Percentiles rank a stretch among this genome's conserved stretches.
Evolutionary conservation across 805 yeast species (phyloP).

Genomic region (Yueomyces sinensis): DNA sequence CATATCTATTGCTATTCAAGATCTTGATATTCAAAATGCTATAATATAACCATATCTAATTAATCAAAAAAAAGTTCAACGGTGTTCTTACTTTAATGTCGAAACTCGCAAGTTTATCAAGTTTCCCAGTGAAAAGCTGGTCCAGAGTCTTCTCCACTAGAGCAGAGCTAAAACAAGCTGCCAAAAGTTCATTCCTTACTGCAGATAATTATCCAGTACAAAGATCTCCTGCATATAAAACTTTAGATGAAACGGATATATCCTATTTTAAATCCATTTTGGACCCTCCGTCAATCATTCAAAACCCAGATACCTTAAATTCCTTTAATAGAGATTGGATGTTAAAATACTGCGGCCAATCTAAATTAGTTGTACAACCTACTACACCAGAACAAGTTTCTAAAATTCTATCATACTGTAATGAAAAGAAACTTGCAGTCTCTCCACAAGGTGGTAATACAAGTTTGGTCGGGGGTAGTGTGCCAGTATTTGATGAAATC

Average conservation of each 20-base stretch:
- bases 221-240: slow-evolving; percentile 38
- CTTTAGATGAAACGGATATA: slow-evolving; percentile 43
- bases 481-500: slow-evolving; percentile 85
- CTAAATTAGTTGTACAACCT: slow-evolving; percentile 71
- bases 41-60: too few relatives aligned
- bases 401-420: slow-evolving; percentile 66
- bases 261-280: slow-evolving; percentile 47
- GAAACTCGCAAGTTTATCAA: too few relatives aligned
- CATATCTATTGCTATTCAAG: too few relatives aligned
- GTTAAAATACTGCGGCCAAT: slow-evolving; percentile 86
- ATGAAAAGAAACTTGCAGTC: slow-evolving; percentile 61
- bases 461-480: slow-evolving; percentile 89
- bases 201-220: slow-evolving; percentile 56
- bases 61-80: too few relatives aligned
- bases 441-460: slow-evolving; percentile 98
- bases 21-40: too few relatives aligned
- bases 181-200: too few relatives aligned
- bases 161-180: too few relatives aligned
- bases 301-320: slow-evolving; percentile 44
- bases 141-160: too few relatives aligned
- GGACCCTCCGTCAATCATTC: slow-evolving; percentile 29
- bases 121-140: too few relatives aligned
- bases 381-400: slow-evolving; percentile 68
- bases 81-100: too few relatives aligned
- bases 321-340: slow-evolving; percentile 86